A percentile compares a stretch with the other conserved stretches of the same genome.
Conservation (phyloP, 768 basidiomycete genomes). For the Mycena maculata region DNA sequence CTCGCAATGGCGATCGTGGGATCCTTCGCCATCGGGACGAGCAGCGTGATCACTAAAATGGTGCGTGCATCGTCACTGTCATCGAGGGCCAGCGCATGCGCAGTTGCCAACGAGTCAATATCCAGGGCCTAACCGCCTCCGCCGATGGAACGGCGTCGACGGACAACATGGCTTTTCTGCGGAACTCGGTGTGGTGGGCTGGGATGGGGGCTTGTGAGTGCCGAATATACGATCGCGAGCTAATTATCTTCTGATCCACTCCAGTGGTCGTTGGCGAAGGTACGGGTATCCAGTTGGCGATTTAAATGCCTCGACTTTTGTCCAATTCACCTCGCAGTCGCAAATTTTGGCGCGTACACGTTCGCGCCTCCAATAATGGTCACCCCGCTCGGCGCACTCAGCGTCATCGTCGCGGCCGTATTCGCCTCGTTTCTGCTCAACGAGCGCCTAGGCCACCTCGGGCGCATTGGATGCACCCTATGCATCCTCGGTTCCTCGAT, state of each 20-base stretch:
- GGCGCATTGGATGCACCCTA: constrained; percentile 84
- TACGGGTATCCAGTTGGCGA: constrained; percentile 45
- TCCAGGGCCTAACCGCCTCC: constrained; percentile 90
- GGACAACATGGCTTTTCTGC: constrained; percentile 86
- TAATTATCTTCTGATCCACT: neutral
- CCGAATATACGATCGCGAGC: neutral
- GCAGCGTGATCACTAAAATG: constrained; percentile 99
- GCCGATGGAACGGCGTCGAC: constrained; percentile 67
- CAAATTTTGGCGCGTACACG: constrained; percentile 95
- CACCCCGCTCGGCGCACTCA: constrained; percentile 93
- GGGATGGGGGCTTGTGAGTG: constrained; percentile 90
- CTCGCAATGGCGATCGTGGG: constrained; percentile 12
- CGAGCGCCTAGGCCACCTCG: constrained; percentile 94
- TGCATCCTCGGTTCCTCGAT: constrained; percentile 90
- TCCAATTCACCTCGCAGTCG: constrained; percentile 54
- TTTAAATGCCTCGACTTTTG: neutral
- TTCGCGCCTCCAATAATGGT: constrained; percentile 98
- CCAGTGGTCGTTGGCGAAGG: constrained; percentile 94
- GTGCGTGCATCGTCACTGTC: constrained; percentile 52
- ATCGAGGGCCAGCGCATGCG: neutral
- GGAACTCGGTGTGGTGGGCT: constrained; percentile 96
- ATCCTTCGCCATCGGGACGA: constrained; percentile 79
- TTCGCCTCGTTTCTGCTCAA: constrained; percentile 91
- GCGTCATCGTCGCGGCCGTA: constrained; percentile 86
- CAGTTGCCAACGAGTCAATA: constrained; percentile 8